Percentiles rank a stretch among this genome's conserved stretches.
phyloP scores from a whole-genome alignment of 2,329 filamentous ascomycete species.

The Neoscytalidium dimidiatum region DNA sequence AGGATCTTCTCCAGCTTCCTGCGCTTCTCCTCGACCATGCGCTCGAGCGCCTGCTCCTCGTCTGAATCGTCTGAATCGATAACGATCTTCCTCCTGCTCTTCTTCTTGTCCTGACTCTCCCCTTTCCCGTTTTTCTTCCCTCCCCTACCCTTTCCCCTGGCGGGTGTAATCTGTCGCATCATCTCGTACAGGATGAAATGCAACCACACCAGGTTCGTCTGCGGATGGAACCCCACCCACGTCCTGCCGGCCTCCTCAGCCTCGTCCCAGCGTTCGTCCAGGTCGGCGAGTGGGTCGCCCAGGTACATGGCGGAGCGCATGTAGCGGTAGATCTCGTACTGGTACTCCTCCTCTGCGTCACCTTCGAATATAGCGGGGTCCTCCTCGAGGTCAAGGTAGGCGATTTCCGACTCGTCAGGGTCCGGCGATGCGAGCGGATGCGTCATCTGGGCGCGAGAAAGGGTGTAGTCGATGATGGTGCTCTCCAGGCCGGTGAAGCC shows the following conservation, averaged over 20 bases:
- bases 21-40: slow-evolving; percentile 37
- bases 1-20: slow-evolving; percentile 40
- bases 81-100: slow-evolving; percentile 45
- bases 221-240: slow-evolving; percentile 61
- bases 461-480: slow-evolving; percentile 68
- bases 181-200: slow-evolving; percentile 62
- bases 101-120: slow-evolving; percentile 47
- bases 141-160: slow-evolving; percentile 11
- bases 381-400: slow-evolving; percentile 49
- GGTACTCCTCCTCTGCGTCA: slow-evolving; percentile 51
- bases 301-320: slow-evolving; percentile 51
- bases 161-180: slow-evolving; percentile 39
- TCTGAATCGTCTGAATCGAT: slow-evolving; percentile 48
- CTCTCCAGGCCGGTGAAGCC: slow-evolving; percentile 59
- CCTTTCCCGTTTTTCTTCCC: slow-evolving; percentile 23
- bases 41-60: slow-evolving; percentile 17
- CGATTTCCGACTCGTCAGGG: slow-evolving; percentile 30
- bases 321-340: slow-evolving; percentile 59
- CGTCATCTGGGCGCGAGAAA: slow-evolving; percentile 60
- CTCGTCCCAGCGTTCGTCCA: slow-evolving; percentile 25
- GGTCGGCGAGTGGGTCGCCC: slow-evolving; percentile 45
- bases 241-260: slow-evolving; percentile 22
- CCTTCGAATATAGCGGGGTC: slow-evolving; percentile 49
- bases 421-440: slow-evolving; percentile 19
- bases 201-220: slow-evolving; percentile 65